A percentile compares a stretch with the other conserved stretches of the same genome.
phyloP scores from a whole-genome alignment of 257 asterid genomes.

The Penstemon barbatus region DNA sequence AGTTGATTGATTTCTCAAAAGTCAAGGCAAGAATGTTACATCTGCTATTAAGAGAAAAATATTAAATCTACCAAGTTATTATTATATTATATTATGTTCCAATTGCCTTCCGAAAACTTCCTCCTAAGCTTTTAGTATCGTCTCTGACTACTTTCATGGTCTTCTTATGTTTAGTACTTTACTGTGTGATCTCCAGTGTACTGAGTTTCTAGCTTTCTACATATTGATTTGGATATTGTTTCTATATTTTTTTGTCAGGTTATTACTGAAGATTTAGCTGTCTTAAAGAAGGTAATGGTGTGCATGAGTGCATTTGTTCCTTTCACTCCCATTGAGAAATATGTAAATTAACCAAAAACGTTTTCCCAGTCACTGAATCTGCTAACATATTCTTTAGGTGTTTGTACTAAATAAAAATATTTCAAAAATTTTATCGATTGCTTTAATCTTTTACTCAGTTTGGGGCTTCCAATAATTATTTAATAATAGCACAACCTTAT shows the following conservation, averaged over 20 bases:
- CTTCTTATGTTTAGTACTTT: neutral
- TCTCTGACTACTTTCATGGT: slow-evolving; percentile 4
- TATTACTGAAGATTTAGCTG: slow-evolving; percentile 77
- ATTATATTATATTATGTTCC: neutral
- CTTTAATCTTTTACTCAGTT: neutral
- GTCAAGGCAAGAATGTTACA: slow-evolving; percentile 72
- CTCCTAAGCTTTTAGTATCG: neutral
- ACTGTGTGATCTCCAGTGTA: neutral
- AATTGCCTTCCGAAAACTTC: neutral
- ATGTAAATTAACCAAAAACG: neutral
- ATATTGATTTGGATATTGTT: slow-evolving; percentile 9
- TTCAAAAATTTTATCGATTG: neutral
- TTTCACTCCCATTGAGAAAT: neutral
- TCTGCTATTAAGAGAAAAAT: neutral
- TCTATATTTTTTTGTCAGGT: slow-evolving; percentile 53
- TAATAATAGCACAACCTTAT: neutral
- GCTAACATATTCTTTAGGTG: neutral
- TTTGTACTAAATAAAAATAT: neutral
- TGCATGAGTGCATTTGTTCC: slow-evolving; percentile 22
- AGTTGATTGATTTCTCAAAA: slow-evolving; percentile 84
- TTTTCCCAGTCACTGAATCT: neutral
- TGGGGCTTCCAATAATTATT: slow-evolving; percentile 1
- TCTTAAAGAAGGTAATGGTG: slow-evolving; percentile 72
- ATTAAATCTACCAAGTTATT: neutral
- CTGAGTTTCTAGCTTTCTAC: slow-evolving; percentile 4